phyloP scores from a whole-genome alignment of 2,329 filamentous ascomycete genomes.

The Venturia carpophila region DNA sequence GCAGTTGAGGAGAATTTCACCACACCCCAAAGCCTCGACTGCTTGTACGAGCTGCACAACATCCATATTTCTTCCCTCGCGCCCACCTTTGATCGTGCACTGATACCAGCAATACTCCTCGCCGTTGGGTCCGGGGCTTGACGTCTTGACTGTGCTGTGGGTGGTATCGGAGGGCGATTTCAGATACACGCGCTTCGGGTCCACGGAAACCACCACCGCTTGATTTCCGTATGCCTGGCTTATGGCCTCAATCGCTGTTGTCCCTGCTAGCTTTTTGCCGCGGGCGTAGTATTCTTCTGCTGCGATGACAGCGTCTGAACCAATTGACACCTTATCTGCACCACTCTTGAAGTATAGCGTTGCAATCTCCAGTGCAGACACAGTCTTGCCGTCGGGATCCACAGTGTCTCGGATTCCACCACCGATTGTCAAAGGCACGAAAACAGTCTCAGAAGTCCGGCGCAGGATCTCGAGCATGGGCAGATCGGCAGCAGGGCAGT shows the following conservation, averaged over 20 bases:
- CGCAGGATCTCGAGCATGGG: constrained; percentile 95
- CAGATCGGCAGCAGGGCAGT: constrained; percentile 82
- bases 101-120: constrained; percentile 92
- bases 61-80: constrained; percentile 89
- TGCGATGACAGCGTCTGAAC: constrained; percentile 85
- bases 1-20: constrained; percentile 92
- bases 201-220: constrained; percentile 91
- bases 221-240: constrained; percentile 90
- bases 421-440: constrained; percentile 91
- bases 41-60: constrained; percentile 80
- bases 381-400: constrained; percentile 75
- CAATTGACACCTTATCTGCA: constrained; percentile 95
- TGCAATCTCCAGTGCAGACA: constrained; percentile 88
- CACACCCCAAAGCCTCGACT: constrained; percentile 91
- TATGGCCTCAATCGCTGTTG: constrained; percentile 92
- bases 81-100: constrained; percentile 91
- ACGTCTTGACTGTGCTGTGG: constrained; percentile 68
- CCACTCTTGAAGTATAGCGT: constrained; percentile 96
- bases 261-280: constrained; percentile 62
- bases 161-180: constrained; percentile 57
- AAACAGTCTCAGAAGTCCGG: constrained; percentile 79
- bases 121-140: constrained; percentile 61
- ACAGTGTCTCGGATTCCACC: constrained; percentile 91
- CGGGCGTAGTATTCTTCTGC: constrained; percentile 81
- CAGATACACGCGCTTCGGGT: constrained; percentile 88